Evolutionary conservation across 108 stramenopile species (phyloP), one percentile per base, ranked within the genome.

Genomic region (Thalassiosira profunda): DNA sequence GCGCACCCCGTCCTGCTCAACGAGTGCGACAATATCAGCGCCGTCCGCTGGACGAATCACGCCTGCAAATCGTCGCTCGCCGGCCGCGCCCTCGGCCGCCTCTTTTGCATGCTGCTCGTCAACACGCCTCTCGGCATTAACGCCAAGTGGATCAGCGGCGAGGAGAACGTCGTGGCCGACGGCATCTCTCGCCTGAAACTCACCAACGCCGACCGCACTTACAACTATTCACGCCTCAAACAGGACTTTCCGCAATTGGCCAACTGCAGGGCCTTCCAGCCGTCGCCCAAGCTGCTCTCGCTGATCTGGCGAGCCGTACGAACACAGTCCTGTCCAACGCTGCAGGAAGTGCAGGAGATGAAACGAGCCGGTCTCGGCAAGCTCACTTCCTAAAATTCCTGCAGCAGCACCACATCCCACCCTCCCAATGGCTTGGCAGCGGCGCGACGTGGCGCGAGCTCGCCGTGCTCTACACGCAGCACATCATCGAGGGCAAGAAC

Each of bases 101-200:
- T 72, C 6, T 29, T 65, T 0, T 65, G 63, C n/a, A 9, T 8
- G 6, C 26, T 74, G 0, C 30, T 74, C 18, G 60, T 74, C 14
- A 20, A 58, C 17, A 43, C 45, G 3, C 38, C 33, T 1, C 11
- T 73, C 14, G 63, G 72, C 7, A 48, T 64, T 25, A 60, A 64
- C 34, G 15, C 72, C 1, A 29, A 52, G 23, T 64, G 54, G 45
- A 57, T 73, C 3, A n/a, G 28, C 14, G 30, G 15, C 0, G 5
- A 48, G 5, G 46, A 48, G 4, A 73, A 73, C 17, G 6, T 24
- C 5, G 64, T 73, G 30, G 72, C 72, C 12, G 72, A 73, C 44
- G 63, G 18, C 10, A 73, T 73, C 7, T 73, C 72, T 30, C 43
- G 72, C 8, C 53, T 54, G 15, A 63, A 63, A 36, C 14, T n/a